Percentiles rank a stretch among this genome's conserved stretches.
These are phyloP conservation scores for Neurospora intermedia DNA, from an alignment of 495 filamentous ascomycete genomes.

Conservation along the genomic window DNA sequence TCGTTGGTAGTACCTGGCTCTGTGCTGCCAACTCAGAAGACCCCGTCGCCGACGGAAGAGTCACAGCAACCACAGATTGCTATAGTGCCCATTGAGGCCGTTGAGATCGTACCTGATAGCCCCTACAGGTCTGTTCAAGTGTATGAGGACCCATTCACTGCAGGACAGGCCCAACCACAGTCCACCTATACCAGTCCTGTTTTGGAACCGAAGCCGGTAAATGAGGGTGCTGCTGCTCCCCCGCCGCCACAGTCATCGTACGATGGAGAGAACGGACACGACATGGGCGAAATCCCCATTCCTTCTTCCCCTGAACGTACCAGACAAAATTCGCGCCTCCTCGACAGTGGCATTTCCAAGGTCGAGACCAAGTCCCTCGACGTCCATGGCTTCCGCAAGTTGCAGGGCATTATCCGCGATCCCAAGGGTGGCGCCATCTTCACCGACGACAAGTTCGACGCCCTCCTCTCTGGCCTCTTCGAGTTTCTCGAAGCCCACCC, in stretches of 20 bases:
- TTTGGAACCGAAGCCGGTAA: conserved; percentile 40
- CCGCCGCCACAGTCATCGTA: conserved; percentile 6
- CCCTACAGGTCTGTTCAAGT: conserved; percentile 37
- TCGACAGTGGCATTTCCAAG: conserved; percentile 67
- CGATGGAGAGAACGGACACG: conserved; percentile 7
- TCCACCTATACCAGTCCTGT: conserved; percentile 33
- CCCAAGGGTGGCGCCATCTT: conserved; percentile 39
- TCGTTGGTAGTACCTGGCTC: conserved; percentile 35
- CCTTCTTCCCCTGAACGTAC: conserved; percentile 36
- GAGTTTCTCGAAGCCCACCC: conserved; percentile 56
- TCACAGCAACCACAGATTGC: neutral
- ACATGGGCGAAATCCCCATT: conserved; percentile 7
- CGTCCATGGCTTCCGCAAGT: conserved; percentile 77
- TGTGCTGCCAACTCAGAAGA: conserved; percentile 8
- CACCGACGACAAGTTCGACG: conserved; percentile 55
- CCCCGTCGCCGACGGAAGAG: conserved; percentile 6
- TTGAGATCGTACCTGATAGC: conserved; percentile 16
- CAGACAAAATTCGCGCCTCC: conserved; percentile 44
- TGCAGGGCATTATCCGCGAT: conserved; percentile 70
- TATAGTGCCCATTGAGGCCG: conserved; percentile 7
- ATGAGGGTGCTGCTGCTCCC: conserved; percentile 40
- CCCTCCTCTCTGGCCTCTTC: conserved; percentile 62
- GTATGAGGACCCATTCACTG: conserved; percentile 51
- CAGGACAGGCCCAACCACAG: conserved; percentile 33
- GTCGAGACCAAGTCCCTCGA: conserved; percentile 64